Evolutionary conservation across 2,329 filamentous ascomycete genomes (phyloP).

Genomic region (Alternaria triticina): DNA sequence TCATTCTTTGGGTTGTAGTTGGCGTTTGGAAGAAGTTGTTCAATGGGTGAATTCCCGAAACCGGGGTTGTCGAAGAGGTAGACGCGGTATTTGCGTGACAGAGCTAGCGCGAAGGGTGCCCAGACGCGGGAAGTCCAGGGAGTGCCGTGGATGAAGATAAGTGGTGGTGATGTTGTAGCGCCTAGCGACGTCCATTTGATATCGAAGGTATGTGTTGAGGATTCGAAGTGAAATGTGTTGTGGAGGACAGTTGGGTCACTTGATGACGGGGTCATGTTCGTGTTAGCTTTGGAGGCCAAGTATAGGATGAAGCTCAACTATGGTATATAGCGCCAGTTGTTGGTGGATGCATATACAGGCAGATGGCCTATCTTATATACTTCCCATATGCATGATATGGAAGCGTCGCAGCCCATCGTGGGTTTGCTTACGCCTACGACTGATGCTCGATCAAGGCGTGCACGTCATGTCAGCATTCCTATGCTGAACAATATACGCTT

Average conservation of each 20-base stretch:
- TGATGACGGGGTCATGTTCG: not conserved
- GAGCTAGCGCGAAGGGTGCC: constrained; percentile 18
- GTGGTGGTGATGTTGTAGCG: constrained; percentile 7
- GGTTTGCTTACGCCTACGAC: not conserved
- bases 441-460: not conserved
- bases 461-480: not conserved
- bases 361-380: not conserved
- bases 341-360: not conserved
- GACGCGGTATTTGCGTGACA: constrained; percentile 22
- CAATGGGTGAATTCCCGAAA: constrained; percentile 24
- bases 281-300: not conserved
- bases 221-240: constrained; percentile 14
- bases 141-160: constrained; percentile 31
- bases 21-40: not conserved
- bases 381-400: not conserved
- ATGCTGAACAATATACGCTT: not conserved
- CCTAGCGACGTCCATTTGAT: constrained; percentile 24
- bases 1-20: not conserved
- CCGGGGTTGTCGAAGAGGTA: constrained; percentile 31
- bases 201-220: constrained; percentile 16
- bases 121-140: constrained; percentile 32
- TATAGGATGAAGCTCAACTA: rapidly evolving
- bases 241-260: not conserved
- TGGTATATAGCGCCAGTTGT: not conserved
- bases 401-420: not conserved